Evolutionary conservation across 2,329 filamentous ascomycete genomes (phyloP).

Genomic region (Hypoxylon sp.): DNA sequence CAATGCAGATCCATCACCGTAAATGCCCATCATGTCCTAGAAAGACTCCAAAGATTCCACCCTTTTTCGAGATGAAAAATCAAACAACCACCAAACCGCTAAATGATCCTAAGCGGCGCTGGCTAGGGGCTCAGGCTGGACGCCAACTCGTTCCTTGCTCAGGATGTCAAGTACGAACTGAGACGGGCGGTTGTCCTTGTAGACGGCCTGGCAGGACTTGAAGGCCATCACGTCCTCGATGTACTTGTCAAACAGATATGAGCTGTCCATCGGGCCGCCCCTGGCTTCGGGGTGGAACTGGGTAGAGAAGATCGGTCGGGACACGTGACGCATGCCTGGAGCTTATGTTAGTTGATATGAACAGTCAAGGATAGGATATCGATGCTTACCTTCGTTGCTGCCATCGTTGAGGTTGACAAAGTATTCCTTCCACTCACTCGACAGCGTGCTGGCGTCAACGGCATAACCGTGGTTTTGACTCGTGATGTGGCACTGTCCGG

Average conservation of each 20-base stretch:
- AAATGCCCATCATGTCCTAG: neutral
- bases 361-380: neutral
- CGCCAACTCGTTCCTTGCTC: constrained; percentile 93
- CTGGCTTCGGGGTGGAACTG: constrained; percentile 99
- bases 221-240: constrained; percentile 87
- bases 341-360: constrained; percentile 7
- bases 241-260: constrained; percentile 97
- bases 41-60: neutral
- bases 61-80: neutral
- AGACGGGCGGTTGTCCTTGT: constrained; percentile 86
- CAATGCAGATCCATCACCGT: neutral
- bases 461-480: constrained; percentile 99
- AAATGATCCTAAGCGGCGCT: constrained; percentile 50
- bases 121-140: constrained; percentile 71
- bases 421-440: constrained; percentile 93
- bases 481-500: constrained; percentile 97
- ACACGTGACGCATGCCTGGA: constrained; percentile 86
- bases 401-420: constrained; percentile 98
- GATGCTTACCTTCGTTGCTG: constrained; percentile 80
- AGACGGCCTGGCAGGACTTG: constrained; percentile 81
- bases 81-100: neutral
- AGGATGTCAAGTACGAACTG: constrained; percentile 90
- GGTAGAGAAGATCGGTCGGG: constrained; percentile 95
- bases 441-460: constrained; percentile 83
- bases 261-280: constrained; percentile 93